phyloP scores from a whole-genome alignment of 306 rosid species.

The Astragalus membranaceus region DNA sequence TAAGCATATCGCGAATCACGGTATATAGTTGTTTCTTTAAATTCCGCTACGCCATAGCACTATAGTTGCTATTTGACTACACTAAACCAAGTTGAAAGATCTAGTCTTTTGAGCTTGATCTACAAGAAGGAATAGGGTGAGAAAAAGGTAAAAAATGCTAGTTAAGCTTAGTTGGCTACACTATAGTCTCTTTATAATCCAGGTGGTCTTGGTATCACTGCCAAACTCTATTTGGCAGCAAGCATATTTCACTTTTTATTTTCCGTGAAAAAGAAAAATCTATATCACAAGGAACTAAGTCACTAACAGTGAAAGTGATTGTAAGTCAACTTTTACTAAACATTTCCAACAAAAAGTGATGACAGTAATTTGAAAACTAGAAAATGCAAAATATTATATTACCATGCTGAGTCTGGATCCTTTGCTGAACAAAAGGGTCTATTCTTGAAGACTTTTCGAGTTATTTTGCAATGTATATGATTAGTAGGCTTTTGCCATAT shows the following conservation, averaged over 20 bases:
- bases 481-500: conserved; percentile 89
- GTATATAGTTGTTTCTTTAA: too few relatives aligned
- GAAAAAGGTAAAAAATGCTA: conserved; percentile 18
- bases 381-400: conserved; percentile 5
- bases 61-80: too few relatives aligned
- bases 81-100: neutral
- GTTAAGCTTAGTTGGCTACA: conserved; percentile 1
- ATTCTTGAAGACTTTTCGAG: conserved; percentile 55
- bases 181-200: conserved; percentile 31
- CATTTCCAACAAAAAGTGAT: neutral
- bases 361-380: neutral
- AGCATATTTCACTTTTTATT: conserved; percentile 14
- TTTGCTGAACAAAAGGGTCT: conserved; percentile 62
- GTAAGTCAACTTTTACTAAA: conserved; percentile 10
- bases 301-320: neutral
- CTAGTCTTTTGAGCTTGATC: conserved; percentile 3
- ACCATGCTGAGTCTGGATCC: conserved; percentile 83
- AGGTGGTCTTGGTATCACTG: conserved; percentile 64
- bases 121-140: conserved; percentile 14
- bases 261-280: conserved; percentile 11
- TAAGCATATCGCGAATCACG: too few relatives aligned
- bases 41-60: too few relatives aligned
- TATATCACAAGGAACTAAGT: neutral
- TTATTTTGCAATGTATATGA: conserved; percentile 64
- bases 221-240: conserved; percentile 25